phyloP scores from a whole-genome alignment of 129 eudicot species.

The Gnaphalium uliginosum region DNA sequence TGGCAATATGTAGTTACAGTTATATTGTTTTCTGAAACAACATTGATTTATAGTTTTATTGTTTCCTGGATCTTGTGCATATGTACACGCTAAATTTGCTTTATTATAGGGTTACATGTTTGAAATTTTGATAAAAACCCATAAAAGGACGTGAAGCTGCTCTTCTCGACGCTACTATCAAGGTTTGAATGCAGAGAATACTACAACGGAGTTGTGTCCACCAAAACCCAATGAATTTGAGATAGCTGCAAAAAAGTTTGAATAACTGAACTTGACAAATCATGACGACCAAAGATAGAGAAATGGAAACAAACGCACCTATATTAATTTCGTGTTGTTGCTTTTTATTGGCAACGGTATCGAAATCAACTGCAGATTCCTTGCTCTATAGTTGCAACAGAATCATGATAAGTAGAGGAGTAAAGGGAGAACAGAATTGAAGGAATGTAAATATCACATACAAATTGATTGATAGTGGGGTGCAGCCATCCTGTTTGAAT shows the following conservation, averaged over 20 bases:
- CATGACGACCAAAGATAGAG: neutral
- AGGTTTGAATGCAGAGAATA: too few relatives aligned
- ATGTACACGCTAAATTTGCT: too few relatives aligned
- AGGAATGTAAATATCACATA: constrained; percentile 25
- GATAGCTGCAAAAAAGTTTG: neutral
- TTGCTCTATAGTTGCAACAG: neutral
- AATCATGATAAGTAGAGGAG: neutral
- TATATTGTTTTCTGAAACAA: too few relatives aligned
- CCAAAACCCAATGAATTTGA: too few relatives aligned
- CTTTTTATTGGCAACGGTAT: constrained; percentile 10
- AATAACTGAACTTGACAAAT: neutral
- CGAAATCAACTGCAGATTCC: neutral
- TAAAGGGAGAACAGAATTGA: neutral
- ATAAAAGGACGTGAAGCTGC: too few relatives aligned
- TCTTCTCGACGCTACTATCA: too few relatives aligned
- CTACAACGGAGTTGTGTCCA: too few relatives aligned
- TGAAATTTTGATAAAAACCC: too few relatives aligned
- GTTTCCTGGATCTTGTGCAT: too few relatives aligned
- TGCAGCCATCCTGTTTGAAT: constrained; percentile 39
- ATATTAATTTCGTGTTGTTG: constrained; percentile 8
- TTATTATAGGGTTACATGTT: too few relatives aligned
- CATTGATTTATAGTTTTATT: too few relatives aligned
- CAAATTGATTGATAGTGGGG: constrained; percentile 75
- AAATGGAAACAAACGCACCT: neutral
- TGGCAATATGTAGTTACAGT: too few relatives aligned